Evolutionary conservation across 176 grass and related monocot genomes (phyloP).

Genomic region (Oryza glumipatula): DNA sequence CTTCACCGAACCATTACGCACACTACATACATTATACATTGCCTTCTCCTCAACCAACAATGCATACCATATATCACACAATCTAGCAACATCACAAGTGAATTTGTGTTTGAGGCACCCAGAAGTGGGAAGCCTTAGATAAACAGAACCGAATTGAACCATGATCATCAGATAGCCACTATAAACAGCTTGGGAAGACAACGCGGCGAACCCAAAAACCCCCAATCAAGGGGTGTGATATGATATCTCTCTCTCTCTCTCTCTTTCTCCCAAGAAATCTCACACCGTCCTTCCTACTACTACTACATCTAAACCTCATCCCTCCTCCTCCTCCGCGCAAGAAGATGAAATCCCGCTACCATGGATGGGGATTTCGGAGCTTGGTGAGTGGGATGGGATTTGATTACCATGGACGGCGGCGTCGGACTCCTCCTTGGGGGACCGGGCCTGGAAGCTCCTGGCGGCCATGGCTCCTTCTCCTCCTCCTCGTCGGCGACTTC

Average conservation of each 20-base stretch:
- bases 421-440: slow-evolving; percentile 30
- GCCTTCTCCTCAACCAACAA: background rate
- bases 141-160: background rate
- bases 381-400: too few species aligned
- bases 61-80: background rate
- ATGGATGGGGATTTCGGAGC: slow-evolving; percentile 3
- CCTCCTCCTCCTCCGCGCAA: background rate
- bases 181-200: background rate
- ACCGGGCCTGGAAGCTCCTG: slow-evolving; percentile 35
- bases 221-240: background rate
- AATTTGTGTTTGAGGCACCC: background rate
- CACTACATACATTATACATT: background rate
- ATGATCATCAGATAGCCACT: background rate
- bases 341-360: background rate
- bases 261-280: background rate
- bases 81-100: background rate
- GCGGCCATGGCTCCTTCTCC: slow-evolving; percentile 39
- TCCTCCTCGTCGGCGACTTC: background rate
- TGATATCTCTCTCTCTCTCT: background rate
- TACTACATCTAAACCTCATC: background rate
- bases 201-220: background rate
- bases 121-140: background rate
- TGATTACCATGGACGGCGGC: slow-evolving; percentile 49
- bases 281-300: background rate
- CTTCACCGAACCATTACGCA: background rate